Percentiles rank a stretch among this genome's conserved stretches.
Evolutionary conservation across 2,329 filamentous ascomycete species (phyloP).

Genomic region (Aureobasidium sp.): DNA sequence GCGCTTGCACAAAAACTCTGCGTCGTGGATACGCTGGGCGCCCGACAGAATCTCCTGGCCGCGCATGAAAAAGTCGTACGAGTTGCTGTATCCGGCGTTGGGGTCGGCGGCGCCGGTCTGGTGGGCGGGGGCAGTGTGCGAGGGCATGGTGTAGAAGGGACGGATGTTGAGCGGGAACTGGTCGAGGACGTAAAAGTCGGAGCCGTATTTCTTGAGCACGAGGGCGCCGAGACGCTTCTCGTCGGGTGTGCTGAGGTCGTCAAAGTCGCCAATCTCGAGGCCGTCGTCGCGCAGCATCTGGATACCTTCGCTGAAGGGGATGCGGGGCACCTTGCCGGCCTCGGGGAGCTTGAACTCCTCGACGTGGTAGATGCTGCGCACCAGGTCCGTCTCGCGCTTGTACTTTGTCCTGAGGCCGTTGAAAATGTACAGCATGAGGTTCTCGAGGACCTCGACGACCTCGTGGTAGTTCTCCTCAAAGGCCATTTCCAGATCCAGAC

Average conservation of each 20-base stretch:
- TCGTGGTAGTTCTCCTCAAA: constrained; percentile 73
- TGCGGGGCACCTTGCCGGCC: constrained; percentile 64
- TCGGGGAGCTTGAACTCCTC: constrained; percentile 71
- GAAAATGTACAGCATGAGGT: constrained; percentile 73
- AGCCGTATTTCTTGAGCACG: constrained; percentile 80
- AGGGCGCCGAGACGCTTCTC: constrained; percentile 85
- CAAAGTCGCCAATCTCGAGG: constrained; percentile 66
- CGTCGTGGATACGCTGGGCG: constrained; percentile 59
- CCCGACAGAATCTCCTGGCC: constrained; percentile 63
- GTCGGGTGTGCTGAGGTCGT: constrained; percentile 73
- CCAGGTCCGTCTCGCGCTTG: constrained; percentile 62
- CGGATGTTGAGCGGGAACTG: constrained; percentile 87
- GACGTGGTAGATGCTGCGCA: constrained; percentile 68
- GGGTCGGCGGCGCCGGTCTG: constrained; percentile 34
- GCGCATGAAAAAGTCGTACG: constrained; percentile 65
- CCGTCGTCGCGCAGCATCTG: constrained; percentile 70
- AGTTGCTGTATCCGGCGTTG: constrained; percentile 53
- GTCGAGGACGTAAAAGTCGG: constrained; percentile 95
- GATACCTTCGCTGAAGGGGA: constrained; percentile 73
- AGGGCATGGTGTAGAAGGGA: constrained; percentile 87
- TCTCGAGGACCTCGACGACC: constrained; percentile 64
- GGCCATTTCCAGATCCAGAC: constrained; percentile 86
- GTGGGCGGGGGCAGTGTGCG: constrained; percentile 51
- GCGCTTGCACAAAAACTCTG: constrained; percentile 49
- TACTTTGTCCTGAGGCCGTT: constrained; percentile 62